Evolutionary conservation across 2,329 filamentous ascomycete species (phyloP).

Genomic region (Penicillium crustosum): DNA sequence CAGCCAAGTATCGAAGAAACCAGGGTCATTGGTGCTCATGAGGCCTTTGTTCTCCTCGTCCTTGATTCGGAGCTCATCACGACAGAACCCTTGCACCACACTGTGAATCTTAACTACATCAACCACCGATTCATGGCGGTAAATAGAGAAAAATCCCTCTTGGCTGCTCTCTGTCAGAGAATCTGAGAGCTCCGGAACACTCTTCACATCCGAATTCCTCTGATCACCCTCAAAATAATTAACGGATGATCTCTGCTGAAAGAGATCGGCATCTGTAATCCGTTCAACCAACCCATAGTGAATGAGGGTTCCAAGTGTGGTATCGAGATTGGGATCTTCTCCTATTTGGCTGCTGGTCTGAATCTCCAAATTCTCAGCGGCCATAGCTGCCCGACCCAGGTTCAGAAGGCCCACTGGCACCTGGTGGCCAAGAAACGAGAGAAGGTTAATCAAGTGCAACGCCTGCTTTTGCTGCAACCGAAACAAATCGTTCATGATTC

Average conservation of each 20-base stretch:
- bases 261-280: slow-evolving; percentile 36
- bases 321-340: slow-evolving; percentile 45
- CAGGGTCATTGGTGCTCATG: slow-evolving; percentile 23
- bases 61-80: slow-evolving; percentile 46
- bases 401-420: slow-evolving; percentile 66
- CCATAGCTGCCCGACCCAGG: slow-evolving; percentile 49
- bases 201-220: slow-evolving; percentile 22
- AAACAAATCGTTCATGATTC: slow-evolving; percentile 50
- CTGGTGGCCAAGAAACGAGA: slow-evolving; percentile 65
- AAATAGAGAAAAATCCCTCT: slow-evolving; percentile 34
- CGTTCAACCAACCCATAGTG: slow-evolving; percentile 48
- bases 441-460: slow-evolving; percentile 62
- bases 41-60: slow-evolving; percentile 31
- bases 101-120: slow-evolving; percentile 51
- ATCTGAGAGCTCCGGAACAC: slow-evolving; percentile 32
- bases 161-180: slow-evolving; percentile 39
- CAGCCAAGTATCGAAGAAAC: slow-evolving; percentile 46
- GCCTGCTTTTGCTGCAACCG: slow-evolving; percentile 51
- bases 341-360: slow-evolving; percentile 37
- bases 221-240: slow-evolving; percentile 23
- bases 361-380: slow-evolving; percentile 38
- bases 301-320: slow-evolving; percentile 47
- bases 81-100: slow-evolving; percentile 50
- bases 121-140: slow-evolving; percentile 34
- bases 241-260: slow-evolving; percentile 12